A percentile compares a stretch with the other conserved stretches of the same genome.
phyloP scores from a whole-genome alignment of 345 rosid genomes.

The Bruguiera sexangula region DNA sequence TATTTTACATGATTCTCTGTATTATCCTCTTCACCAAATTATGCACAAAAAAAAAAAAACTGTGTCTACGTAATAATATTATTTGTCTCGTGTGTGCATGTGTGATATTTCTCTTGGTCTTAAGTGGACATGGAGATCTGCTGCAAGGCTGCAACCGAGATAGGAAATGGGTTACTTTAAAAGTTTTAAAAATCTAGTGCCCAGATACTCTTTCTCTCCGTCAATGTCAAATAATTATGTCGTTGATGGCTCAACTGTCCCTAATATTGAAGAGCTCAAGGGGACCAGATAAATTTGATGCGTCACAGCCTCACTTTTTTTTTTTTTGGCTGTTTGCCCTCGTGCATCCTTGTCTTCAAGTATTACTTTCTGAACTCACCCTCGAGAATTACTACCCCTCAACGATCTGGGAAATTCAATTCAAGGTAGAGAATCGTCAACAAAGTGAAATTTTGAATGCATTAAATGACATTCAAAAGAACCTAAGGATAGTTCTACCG shows the following conservation, averaged over 20 bases:
- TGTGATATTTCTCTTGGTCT: neutral
- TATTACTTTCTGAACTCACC: too few species aligned
- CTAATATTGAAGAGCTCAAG: neutral
- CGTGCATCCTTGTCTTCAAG: too few species aligned
- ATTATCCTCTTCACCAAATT: too few species aligned
- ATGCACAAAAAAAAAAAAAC: neutral
- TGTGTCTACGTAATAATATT: neutral
- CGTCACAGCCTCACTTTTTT: neutral
- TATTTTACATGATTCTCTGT: too few species aligned
- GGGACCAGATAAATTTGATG: neutral
- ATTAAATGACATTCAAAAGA: too few species aligned
- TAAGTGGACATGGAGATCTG: neutral
- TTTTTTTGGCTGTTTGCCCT: neutral
- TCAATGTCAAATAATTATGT: slow-evolving; percentile 2
- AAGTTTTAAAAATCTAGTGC: neutral
- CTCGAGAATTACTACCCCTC: too few species aligned
- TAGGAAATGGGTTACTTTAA: too few species aligned
- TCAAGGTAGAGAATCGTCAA: too few species aligned
- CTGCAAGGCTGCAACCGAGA: neutral
- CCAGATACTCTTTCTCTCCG: neutral
- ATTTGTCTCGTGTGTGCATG: neutral
- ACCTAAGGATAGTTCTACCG: too few species aligned
- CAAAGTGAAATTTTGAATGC: too few species aligned
- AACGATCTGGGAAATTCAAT: too few species aligned
- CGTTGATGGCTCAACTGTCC: neutral